Evolutionary conservation across 352 stramenopile genomes (phyloP).

Genomic region (Pythium brachiatum): DNA sequence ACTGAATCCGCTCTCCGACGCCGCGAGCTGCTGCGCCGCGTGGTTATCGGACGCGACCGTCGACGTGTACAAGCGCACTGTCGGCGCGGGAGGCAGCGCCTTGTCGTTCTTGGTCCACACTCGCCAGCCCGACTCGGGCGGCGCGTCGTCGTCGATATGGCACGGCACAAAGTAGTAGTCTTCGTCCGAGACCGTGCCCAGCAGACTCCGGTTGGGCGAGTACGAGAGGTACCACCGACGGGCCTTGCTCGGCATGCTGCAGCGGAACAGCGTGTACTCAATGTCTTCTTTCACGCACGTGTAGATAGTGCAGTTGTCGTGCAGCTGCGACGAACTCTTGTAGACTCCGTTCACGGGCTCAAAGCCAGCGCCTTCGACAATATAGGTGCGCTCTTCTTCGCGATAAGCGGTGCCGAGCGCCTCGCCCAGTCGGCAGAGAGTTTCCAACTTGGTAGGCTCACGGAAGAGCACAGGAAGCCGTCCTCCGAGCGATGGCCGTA

Average conservation of each 20-base stretch:
- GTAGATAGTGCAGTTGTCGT: constrained; percentile 80
- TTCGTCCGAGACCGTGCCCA: constrained; percentile 84
- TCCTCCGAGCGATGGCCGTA: constrained; percentile 75
- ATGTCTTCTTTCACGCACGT: constrained; percentile 56
- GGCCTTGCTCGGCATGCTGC: constrained; percentile 96
- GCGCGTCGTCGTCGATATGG: constrained; percentile 76
- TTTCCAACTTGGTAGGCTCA: constrained; percentile 74
- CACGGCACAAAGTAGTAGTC: constrained; percentile 87
- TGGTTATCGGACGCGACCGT: constrained; percentile 31
- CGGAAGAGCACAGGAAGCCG: constrained; percentile 59
- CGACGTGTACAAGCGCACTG: constrained; percentile 66
- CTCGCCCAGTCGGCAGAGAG: constrained; percentile 61
- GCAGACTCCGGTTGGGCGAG: constrained; percentile 85
- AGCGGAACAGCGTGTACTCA: constrained; percentile 96
- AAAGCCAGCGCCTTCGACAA: constrained; percentile 89
- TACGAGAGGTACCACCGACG: constrained; percentile 99
- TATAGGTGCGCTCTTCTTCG: constrained; percentile 80
- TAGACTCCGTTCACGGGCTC: constrained; percentile 94
- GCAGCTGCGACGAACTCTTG: constrained; percentile 71
- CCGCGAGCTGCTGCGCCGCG: constrained; percentile 8
- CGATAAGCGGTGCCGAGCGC: constrained; percentile 58
- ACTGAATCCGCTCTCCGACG: constrained; percentile 21
- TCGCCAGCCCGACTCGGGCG: constrained; percentile 79
- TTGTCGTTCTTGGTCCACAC: constrained; percentile 89
- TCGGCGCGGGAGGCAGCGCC: constrained; percentile 53